These are phyloP conservation scores for Chrysanthemum makinoi DNA, from an alignment of 129 eudicot species.

Conservation along the genomic window DNA sequence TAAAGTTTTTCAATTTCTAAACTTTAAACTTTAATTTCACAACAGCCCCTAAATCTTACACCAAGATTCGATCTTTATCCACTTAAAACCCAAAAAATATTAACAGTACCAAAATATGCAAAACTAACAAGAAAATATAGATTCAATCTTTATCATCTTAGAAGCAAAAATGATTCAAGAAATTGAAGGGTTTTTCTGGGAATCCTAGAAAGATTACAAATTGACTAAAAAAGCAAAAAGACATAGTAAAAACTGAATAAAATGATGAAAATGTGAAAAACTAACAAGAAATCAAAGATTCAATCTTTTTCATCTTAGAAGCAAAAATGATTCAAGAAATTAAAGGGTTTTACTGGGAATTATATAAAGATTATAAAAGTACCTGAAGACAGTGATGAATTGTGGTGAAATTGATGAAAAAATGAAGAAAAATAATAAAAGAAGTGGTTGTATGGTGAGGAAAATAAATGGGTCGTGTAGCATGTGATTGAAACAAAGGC, in stretches of 20 bases:
- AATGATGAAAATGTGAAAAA: background rate
- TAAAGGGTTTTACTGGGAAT: slow-evolving; percentile 1
- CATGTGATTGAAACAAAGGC: slow-evolving; percentile 42
- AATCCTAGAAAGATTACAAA: too few relatives aligned
- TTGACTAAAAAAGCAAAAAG: too few relatives aligned
- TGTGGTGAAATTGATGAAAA: slow-evolving; percentile 1
- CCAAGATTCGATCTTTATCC: background rate
- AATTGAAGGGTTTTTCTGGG: too few relatives aligned
- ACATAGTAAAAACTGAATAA: background rate
- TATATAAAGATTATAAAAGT: slow-evolving; percentile 10
- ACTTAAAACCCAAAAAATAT: background rate
- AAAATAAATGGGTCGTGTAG: slow-evolving; percentile 22
- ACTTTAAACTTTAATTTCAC: too few relatives aligned
- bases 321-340: slow-evolving; percentile 5
- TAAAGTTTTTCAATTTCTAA: too few relatives aligned
- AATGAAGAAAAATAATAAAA: background rate
- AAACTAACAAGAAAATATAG: slow-evolving; percentile 1
- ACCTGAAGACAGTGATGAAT: slow-evolving; percentile 17
- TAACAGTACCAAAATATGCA: background rate
- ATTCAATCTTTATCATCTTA: slow-evolving; percentile 8
- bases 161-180: background rate
- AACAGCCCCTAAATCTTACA: too few relatives aligned
- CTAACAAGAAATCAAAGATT: slow-evolving; percentile 5
- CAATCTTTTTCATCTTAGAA: background rate
- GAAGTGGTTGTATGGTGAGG: background rate